phyloP scores from a whole-genome alignment of 2,329 filamentous ascomycete species.

The Alternaria tenuissima region DNA sequence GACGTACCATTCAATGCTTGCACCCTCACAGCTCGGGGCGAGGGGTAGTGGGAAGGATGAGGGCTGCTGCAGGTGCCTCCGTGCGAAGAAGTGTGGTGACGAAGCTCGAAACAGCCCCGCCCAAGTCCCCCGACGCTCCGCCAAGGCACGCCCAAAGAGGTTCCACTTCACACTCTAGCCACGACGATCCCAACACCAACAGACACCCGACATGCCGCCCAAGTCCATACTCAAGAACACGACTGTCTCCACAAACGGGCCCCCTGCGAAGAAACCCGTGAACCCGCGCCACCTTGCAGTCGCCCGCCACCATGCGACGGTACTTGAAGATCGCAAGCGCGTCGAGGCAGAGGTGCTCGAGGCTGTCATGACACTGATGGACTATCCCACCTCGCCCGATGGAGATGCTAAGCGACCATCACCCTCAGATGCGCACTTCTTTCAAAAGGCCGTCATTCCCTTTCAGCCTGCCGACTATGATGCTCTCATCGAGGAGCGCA shows the following conservation, averaged over 20 bases:
- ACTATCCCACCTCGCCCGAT: conserved; percentile 62
- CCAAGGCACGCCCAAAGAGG: conserved; percentile 16
- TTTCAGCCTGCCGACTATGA: conserved; percentile 93
- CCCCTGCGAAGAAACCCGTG: conserved; percentile 39
- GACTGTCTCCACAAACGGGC: conserved; percentile 24
- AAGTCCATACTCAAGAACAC: conserved; percentile 56
- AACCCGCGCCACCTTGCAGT: conserved; percentile 63
- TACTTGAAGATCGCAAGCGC: conserved; percentile 83
- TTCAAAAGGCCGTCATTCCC: conserved; percentile 71
- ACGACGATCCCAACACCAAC: conserved; percentile 15
- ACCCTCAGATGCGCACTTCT: conserved; percentile 67
- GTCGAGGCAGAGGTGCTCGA: conserved; percentile 77
- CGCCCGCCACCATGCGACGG: conserved; percentile 81
- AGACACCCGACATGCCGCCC: conserved; percentile 43
- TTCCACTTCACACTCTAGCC: conserved; percentile 15
- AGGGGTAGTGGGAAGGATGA: conserved; percentile 16
- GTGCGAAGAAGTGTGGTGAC: conserved; percentile 26
- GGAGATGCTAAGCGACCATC: conserved; percentile 63
- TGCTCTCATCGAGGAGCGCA: conserved; percentile 86
- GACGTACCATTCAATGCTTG: conserved; percentile 16
- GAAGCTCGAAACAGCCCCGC: conserved; percentile 30
- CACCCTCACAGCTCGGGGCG: conserved; percentile 20
- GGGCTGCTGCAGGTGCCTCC: conserved; percentile 20
- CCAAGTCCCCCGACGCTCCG: conserved; percentile 17
- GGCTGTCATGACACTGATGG: conserved; percentile 75